phyloP scores from a whole-genome alignment of 495 filamentous ascomycete genomes.

The Daldinia bambusicola region DNA sequence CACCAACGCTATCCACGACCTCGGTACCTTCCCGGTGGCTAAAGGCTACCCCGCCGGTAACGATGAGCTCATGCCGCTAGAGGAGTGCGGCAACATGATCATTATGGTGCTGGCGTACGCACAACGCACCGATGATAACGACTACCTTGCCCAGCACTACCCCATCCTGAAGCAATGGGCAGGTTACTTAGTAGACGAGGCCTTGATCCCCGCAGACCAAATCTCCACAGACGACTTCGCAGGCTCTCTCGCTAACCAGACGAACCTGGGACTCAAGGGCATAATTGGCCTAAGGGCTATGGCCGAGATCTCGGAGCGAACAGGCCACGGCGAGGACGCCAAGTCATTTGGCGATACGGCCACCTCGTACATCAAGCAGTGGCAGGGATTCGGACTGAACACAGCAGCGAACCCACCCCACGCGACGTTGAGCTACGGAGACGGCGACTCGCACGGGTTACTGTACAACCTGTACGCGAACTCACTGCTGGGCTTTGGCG shows the following conservation, averaged over 20 bases:
- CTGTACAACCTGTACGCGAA: slow-evolving; percentile 92
- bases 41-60: slow-evolving; percentile 85
- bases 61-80: slow-evolving; percentile 93
- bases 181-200: slow-evolving; percentile 81
- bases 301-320: slow-evolving; percentile 75
- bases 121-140: slow-evolving; percentile 56
- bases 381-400: slow-evolving; percentile 79
- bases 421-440: slow-evolving; percentile 72
- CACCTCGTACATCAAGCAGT: slow-evolving; percentile 76
- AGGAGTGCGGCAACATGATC: slow-evolving; percentile 95
- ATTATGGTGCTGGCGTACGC: slow-evolving; percentile 82
- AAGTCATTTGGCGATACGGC: slow-evolving; percentile 73
- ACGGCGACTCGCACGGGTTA: slow-evolving; percentile 64
- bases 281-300: slow-evolving; percentile 96
- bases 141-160: slow-evolving; percentile 68
- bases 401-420: slow-evolving; percentile 71
- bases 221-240: slow-evolving; percentile 96
- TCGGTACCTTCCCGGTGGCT: slow-evolving; percentile 92
- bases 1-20: slow-evolving; percentile 86
- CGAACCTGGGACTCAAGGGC: slow-evolving; percentile 92
- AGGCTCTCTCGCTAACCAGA: slow-evolving; percentile 87
- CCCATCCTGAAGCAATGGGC: slow-evolving; percentile 87
- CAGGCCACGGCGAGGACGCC: slow-evolving; percentile 68
- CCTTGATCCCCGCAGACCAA: slow-evolving; percentile 83
- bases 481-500: slow-evolving; percentile 72